Evolutionary conservation across 768 basidiomycete species (phyloP), one percentile per base, ranked within the genome.

Genomic region (Tricholoma hemisulphureum): DNA sequence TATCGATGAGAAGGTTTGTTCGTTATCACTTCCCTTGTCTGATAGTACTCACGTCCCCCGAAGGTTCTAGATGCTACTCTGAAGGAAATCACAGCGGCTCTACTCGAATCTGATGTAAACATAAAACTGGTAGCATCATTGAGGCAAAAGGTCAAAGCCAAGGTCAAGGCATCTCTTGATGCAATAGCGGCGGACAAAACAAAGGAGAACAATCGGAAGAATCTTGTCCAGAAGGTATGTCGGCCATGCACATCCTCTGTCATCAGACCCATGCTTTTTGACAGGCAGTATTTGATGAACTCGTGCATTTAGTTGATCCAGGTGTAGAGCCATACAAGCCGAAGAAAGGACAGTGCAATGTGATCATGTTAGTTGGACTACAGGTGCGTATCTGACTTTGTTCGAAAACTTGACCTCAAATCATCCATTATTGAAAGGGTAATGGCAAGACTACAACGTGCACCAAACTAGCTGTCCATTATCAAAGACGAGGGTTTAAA

Each of bases 391-490:
- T 46, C 31, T 31, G 29, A 23, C 35, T 48, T 16, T 9, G 9
- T 55, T 54, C n/a, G 16, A 23, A 16, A 29, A 18, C 20, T 29
- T 4, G n/a, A 28, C 13, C 32, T 34, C 29, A 26, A 24, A n/a
- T n/a, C n/a, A n/a, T n/a, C 31, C 24, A 29, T 51, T 43, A 26
- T 9, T 49, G 4, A 29, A 64, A 96, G 93, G 95, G 95, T 51
- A 97, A 96, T 53, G 97, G 97, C 41, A 99, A 99, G 80, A 99
- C 97, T 4, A 99, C 97, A 20, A 98, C 96, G 37, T 99, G 97
- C 74, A 99, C 97, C 9, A 99, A 98, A 67, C 87, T 99, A 37
- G 97, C 97, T 0, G 96, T 96, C 1, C 89, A 98, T 75, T 98
- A 98, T 71, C 95, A 96, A 71, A 91, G 92, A 67, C 88, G 95